phyloP scores from a whole-genome alignment of 805 yeast genomes.

The Pichia exigua region DNA sequence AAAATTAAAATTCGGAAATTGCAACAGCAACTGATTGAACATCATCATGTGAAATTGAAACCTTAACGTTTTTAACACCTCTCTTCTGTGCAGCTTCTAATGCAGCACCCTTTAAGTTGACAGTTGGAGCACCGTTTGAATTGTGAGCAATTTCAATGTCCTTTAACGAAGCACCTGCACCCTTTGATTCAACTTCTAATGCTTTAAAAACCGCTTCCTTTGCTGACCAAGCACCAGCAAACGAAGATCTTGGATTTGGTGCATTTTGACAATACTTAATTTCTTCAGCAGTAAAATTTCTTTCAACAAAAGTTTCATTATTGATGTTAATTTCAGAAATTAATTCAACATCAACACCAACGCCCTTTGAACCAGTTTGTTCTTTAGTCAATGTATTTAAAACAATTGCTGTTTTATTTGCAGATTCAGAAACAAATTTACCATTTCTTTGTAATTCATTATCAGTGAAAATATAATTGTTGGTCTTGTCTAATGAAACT shows the following conservation, averaged over 20 bases:
- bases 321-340: constrained; percentile 71
- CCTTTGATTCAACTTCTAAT: constrained; percentile 77
- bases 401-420: constrained; percentile 57
- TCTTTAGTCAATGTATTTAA: constrained; percentile 47
- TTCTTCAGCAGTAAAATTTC: constrained; percentile 84
- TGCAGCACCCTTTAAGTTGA: constrained; percentile 70
- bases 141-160: constrained; percentile 83
- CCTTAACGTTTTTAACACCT: constrained; percentile 66
- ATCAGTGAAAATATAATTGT: constrained; percentile 38
- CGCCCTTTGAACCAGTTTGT: constrained; percentile 45
- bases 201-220: constrained; percentile 99
- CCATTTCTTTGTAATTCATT: constrained; percentile 42
- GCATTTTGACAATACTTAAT: constrained; percentile 68
- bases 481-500: constrained; percentile 35
- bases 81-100: constrained; percentile 59
- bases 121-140: constrained; percentile 74
- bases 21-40: constrained; percentile 98
- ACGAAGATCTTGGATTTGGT: constrained; percentile 78
- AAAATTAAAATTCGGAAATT: constrained; percentile 48
- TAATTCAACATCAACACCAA: constrained; percentile 96
- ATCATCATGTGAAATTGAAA: constrained; percentile 94
- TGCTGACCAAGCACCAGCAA: constrained; percentile 98
- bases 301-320: constrained; percentile 85
- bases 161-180: constrained; percentile 90
- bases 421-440: constrained; percentile 37